Evolutionary conservation across 164 flowering plant species (phyloP).

Genomic region (Brasenia schreberi): DNA sequence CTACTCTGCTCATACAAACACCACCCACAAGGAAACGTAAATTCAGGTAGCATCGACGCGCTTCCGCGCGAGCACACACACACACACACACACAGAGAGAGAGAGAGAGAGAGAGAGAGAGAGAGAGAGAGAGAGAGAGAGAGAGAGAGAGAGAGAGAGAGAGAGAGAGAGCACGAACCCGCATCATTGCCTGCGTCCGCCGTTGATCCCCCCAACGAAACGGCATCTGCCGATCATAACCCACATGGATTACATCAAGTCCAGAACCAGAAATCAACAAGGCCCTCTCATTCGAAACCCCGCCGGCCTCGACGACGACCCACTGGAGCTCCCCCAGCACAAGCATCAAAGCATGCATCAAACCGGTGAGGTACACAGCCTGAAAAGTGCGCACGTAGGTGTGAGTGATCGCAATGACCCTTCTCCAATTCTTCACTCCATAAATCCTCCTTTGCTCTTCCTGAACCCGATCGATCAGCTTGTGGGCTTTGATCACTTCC

Average conservation of each 20-base stretch:
- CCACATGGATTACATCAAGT: conserved; percentile 42
- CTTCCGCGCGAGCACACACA: no score
- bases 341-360: conserved; percentile 87
- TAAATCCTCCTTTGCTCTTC: conserved; percentile 65
- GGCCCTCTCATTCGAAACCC: conserved; percentile 61
- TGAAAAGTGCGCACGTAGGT: conserved; percentile 90
- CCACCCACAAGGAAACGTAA: no score
- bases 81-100: no score
- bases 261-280: conserved; percentile 44
- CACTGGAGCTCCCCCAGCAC: conserved; percentile 67
- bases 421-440: conserved; percentile 63
- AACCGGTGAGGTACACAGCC: conserved; percentile 71
- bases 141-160: no score
- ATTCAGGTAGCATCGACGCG: no score
- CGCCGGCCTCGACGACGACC: conserved; percentile 97
- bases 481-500: conserved; percentile 87
- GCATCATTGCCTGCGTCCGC: conserved; percentile 58
- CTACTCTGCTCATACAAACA: conserved; percentile 32
- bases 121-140: no score
- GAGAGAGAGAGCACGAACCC: conserved; percentile 28
- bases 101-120: no score
- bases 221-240: conserved; percentile 53
- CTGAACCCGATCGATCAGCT: conserved; percentile 85
- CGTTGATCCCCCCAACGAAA: conserved; percentile 61
- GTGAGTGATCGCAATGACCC: conserved; percentile 73